Base-by-base conservation (phyloP, 768 basidiomycete genomes). In the Hirschioporus abietinus region DNA sequence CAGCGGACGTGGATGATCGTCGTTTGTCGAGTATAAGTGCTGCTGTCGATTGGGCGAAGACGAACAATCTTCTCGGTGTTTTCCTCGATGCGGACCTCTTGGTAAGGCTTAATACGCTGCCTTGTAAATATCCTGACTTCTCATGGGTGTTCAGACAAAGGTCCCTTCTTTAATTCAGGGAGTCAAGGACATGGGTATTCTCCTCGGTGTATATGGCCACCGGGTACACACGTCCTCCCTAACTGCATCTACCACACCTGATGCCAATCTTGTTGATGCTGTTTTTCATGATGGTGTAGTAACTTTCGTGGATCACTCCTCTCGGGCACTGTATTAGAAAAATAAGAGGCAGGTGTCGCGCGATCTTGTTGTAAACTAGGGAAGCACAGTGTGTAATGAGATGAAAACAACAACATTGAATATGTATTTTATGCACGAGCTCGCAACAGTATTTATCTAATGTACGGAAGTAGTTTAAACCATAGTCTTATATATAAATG, bases 41-140 rank as follows among this genome's bases (percentile, higher is more conserved):
- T 66, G 95, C 95, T 18, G 94, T 99, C 66, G 94, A 96, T 71
- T 97, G 98, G 72, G 92, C 95, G 24, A 92, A 90, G 72, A 81
- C 83, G 60, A 98, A 98, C 77, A 99, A 99, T 76, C 79, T 99
- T 24, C 80, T 99, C 66, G 97, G 97, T 66, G 82, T 99, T 60
- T 88, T 96, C 73, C 83, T 97, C 63, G 93, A 97, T 75, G 91
- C 91, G 12, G 86, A 88, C 42, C 81, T 98, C 67, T 78, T 99
- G 80, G 96, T 97, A 74, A 76, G 88, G 78, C 24, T 66, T 64
- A 70, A 59, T 64, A 63, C 60, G 35, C 58, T 64, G 35, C 36
- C 64, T 58, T 68, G 18, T 34, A 35, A 35, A 52, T 15, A 58
- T 6, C 58, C 63, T 27, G 25, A 30, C 8, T 25, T 61, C 27